Evolutionary conservation across 2,329 filamentous ascomycete species (phyloP), one percentile per base, ranked within the genome.

Genomic region (Raffaelea deltoideospora): DNA sequence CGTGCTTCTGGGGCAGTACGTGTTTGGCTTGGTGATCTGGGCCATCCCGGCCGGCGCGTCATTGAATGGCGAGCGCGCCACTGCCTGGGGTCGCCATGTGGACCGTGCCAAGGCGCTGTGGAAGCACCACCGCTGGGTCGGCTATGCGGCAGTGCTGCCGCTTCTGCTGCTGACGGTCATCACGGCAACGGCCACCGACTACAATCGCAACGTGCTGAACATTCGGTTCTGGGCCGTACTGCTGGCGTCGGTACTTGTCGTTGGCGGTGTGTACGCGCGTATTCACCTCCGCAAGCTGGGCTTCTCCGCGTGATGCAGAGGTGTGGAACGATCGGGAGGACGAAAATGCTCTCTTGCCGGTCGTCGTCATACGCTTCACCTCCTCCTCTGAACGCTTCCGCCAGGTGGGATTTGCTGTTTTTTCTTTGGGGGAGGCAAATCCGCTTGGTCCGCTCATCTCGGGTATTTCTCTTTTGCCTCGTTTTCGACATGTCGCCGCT

Each of bases 261-360:
- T 90, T 10, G 48, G 74, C 17, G 88, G 90, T 0, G 59, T 93
- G 14, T 65, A 80, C 40, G 79, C 87, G 8, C 71, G 88, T 44
- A 75, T 95, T 43, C 82, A 85, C 63, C 73, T 79, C 60, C 69
- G 74, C 43, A 96, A 96, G 64, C 63, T 95, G 40, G 83, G 84
- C 2, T 33, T 42, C 18, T 9, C 21, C 2, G 30, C 24, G 18
- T 38, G n/a, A n/a, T n/a, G n/a, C n/a, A n/a, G n/a, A n/a, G n/a
- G n/a, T n/a, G n/a, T n/a, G n/a, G n/a, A n/a, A n/a, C n/a, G n/a
- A n/a, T n/a, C n/a, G n/a, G n/a, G n/a, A n/a, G n/a, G n/a, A n/a
- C n/a, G n/a, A n/a, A n/a, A n/a, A n/a, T n/a, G n/a, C n/a, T n/a
- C n/a, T n/a, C n/a, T n/a, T n/a, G n/a, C n/a, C n/a, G n/a, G n/a